Evolutionary conservation across 208 protist species (phyloP), one percentile per base, ranked within the genome.

Genomic region (Herpetomonas muscarum): DNA sequence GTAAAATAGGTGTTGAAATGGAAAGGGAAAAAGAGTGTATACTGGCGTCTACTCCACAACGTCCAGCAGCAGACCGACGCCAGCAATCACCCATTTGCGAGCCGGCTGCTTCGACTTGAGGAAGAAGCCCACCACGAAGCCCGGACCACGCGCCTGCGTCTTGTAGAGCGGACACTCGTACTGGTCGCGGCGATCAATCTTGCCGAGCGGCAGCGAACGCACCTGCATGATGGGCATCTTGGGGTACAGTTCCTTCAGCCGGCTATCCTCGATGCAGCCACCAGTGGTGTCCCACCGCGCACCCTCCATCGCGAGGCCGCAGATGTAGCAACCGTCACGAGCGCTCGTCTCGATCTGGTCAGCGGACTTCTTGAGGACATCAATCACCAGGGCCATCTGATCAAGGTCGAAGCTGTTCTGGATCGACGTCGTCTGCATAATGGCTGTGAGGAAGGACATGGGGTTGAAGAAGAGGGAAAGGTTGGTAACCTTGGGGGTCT

Each of bases 131-230:
- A 98, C 98, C 10, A 99, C 94, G 64, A 91, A 99, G 44, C 92
- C 94, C 0, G 94, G 92, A 10, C 96, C 95, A 63, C 96, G 87
- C 0, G 82, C 84, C 70, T 96, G 94, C 19, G 97, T 99, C 70
- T 97, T 97, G 84, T 99, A 99, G 21, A 98, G 79, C 3, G 98
- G 98, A 76, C 97, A 99, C 55, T 97, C 90, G 74, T 99, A 99
- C 70, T 96, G 92, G 58, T 97, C 92, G 21, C 86, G 86, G 26
- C 87, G 83, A 55, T 97, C 92, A 60, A 97, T 93, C 75, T 97
- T 97, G 31, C 73, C 82, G 15, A 93, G 70, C 29, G 91, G 93
- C 21, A 97, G 70, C 17, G 93, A 96, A 50, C 90, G 87, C 2
- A 96, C 81, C 60, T 91, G 90, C 82, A 96, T 95, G 64, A 97